Conservation (phyloP, 805 yeast species). For the Hanseniaspora lachancei region DNA sequence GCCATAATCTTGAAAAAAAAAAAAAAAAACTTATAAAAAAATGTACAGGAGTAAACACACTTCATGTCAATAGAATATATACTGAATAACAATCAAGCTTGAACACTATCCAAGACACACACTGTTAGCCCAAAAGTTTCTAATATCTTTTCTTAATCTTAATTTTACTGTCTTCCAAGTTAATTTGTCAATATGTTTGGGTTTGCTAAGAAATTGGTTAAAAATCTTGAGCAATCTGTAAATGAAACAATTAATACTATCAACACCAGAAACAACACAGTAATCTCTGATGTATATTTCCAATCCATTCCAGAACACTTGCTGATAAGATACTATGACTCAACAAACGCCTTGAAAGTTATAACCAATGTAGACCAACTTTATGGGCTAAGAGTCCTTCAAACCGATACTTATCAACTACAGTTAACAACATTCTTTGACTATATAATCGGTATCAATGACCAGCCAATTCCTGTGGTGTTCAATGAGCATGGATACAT, state of each 20-base stretch:
- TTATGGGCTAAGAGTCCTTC: constrained; percentile 47
- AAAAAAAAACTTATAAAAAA: no score
- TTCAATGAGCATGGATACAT: constrained; percentile 26
- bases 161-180: no score
- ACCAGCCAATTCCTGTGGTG: constrained; percentile 40
- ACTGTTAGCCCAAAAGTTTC: no score
- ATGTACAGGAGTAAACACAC: no score
- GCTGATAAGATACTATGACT: constrained; percentile 19
- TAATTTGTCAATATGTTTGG: constrained; percentile 35
- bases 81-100: no score
- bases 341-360: constrained; percentile 20
- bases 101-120: no score
- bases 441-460: constrained; percentile 67
- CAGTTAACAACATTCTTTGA: constrained; percentile 82
- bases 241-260: constrained; percentile 29
- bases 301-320: constrained; percentile 27
- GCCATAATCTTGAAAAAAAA: no score
- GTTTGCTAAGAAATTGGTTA: constrained; percentile 52
- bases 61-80: no score
- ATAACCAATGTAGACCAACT: constrained; percentile 23
- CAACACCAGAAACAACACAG: constrained; percentile 18
- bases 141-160: no score
- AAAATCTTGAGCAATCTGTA: constrained; percentile 36
- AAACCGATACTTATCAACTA: constrained; percentile 35
- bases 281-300: constrained; percentile 27